A percentile compares a stretch with the other conserved stretches of the same genome.
These are phyloP conservation scores for Hemerocallis citrina DNA, from an alignment of 106 monocot species.

Conservation along the genomic window DNA sequence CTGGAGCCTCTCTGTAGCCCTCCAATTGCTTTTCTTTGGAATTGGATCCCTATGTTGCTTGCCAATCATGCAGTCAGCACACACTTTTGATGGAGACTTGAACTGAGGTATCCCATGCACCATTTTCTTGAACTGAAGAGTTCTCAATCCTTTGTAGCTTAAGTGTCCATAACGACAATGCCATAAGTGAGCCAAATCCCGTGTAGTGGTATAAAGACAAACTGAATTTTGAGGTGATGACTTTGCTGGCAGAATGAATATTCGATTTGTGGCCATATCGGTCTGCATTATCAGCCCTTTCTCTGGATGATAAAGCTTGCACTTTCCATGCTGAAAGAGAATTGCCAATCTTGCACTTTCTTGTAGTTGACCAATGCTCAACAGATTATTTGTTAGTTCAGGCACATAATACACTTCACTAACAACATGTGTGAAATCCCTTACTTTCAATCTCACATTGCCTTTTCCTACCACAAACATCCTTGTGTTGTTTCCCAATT, in stretches of 20 bases:
- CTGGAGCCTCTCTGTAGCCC: background rate
- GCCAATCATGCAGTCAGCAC: background rate
- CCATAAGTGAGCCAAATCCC: too few species aligned
- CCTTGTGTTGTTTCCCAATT: slow-evolving; percentile 6
- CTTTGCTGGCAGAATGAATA: slow-evolving; percentile 2
- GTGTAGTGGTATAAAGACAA: too few species aligned
- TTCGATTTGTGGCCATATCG: slow-evolving; percentile 2
- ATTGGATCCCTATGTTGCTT: background rate
- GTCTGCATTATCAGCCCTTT: background rate
- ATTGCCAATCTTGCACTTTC: slow-evolving; percentile 7
- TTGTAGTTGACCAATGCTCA: slow-evolving; percentile 14
- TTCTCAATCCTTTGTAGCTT: background rate
- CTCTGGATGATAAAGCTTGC: slow-evolving; percentile 1
- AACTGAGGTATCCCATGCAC: background rate
- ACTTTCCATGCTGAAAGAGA: background rate
- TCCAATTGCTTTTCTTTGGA: background rate
- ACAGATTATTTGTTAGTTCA: slow-evolving; percentile 8
- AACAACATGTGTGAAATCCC: too few species aligned
- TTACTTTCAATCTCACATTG: slow-evolving; percentile 16
- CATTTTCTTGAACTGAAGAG: background rate
- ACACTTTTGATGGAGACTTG: background rate
- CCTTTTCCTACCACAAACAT: background rate
- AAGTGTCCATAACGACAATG: background rate
- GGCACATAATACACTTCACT: slow-evolving; percentile 2
- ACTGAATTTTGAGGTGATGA: too few species aligned